Base-by-base conservation (phyloP, 1,284 basidiomycete species). In the Stygiomarasmius scandens region DNA sequence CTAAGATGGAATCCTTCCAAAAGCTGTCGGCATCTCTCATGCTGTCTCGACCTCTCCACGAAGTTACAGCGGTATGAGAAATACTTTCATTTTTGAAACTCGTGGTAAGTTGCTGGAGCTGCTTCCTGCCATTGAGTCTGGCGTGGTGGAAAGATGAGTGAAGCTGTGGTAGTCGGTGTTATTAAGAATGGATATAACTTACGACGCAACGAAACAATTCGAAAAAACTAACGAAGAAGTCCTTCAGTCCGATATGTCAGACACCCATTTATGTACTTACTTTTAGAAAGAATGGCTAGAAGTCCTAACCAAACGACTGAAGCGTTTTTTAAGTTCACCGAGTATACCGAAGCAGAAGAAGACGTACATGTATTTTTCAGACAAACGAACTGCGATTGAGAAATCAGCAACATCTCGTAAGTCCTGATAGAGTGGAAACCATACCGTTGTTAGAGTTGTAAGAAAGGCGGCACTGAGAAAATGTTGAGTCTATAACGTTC, bases 141-240 rank as follows among this genome's bases (percentile, higher is more conserved):
- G 14, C 5, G 2, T 19, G 6, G 4, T 4, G 16, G 16, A 9
- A 3, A n/a, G 9, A 49, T 49, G n/a, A 49, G 22, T 16, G 22
- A 23, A n/a, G n/a, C n/a, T n/a, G n/a, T n/a, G n/a, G n/a, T n/a
- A n/a, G n/a, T n/a, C 46, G 27, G n/a, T 5, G 16, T 48, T 16
- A 23, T 10, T 9, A 25, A 48, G 16, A 25, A 25, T 9, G 8
- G 14, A 14, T 27, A 48, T 14, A 14, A 4, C 54, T 43, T 38
- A 56, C 54, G 54, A 56, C 25, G 54, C 54, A 12, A 56, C 24
- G 29, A 56, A 50, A 24, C 54, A 50, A 23, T 56, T 56, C 8
- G 54, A 56, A 38, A 56, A 56, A 22, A 56, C 54, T 56, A 16
- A 20, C 23, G 16, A 10, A 23, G n/a, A 10, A 43, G 11, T 25